Evolutionary conservation across 345 rosid genomes (phyloP).

Genomic region (Nasturtium officinale): DNA sequence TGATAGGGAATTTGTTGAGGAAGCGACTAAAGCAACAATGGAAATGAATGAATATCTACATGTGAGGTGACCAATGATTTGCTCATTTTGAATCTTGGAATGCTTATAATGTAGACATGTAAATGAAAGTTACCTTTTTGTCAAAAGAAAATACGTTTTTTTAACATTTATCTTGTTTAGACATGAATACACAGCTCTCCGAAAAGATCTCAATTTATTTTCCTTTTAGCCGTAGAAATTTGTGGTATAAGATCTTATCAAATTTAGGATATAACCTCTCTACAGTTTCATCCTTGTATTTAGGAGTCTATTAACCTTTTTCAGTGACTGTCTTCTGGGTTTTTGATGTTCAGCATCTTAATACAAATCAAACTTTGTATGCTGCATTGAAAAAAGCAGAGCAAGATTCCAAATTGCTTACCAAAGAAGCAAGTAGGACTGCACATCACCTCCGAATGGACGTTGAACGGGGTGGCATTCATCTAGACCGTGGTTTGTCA

Average conservation of each 20-base stretch:
- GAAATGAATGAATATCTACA: conserved; percentile 91
- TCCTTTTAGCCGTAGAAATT: background rate
- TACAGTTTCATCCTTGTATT: background rate
- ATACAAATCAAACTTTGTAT: conserved; percentile 77
- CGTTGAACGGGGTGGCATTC: conserved; percentile 96
- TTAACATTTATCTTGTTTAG: background rate
- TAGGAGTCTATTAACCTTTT: background rate
- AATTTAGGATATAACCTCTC: background rate
- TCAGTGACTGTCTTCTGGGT: background rate
- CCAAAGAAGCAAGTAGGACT: conserved; percentile 82
- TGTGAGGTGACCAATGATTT: conserved; percentile 90
- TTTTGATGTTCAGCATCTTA: conserved; percentile 62
- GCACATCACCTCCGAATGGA: conserved; percentile 72
- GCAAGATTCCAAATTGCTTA: conserved; percentile 63
- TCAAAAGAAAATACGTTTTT: background rate
- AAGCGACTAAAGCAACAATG: conserved; percentile 85
- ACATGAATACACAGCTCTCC: background rate
- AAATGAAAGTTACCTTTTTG: background rate
- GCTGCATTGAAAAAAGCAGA: conserved; percentile 84
- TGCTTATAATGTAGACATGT: background rate
- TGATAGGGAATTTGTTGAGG: conserved; percentile 85
- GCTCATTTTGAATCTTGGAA: conserved; percentile 26
- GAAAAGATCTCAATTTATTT: background rate
- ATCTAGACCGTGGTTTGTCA: conserved; percentile 67
- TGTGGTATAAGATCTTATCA: background rate